Evolutionary conservation across 345 rosid species (phyloP).

Genomic region (Lepidium sativum): DNA sequence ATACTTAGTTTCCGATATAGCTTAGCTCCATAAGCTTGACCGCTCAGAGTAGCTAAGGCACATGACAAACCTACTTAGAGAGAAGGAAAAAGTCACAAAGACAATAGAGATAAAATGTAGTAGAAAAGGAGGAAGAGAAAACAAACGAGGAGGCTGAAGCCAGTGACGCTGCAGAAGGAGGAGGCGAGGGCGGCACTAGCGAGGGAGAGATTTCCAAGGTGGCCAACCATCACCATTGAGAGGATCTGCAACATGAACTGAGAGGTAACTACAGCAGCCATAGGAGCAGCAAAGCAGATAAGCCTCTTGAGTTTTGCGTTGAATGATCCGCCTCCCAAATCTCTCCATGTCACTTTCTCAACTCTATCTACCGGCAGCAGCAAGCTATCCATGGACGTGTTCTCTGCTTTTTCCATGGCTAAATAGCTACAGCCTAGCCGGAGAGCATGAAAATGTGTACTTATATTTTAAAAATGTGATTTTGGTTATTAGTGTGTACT

Average conservation of each 20-base stretch:
- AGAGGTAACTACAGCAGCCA: slow-evolving; percentile 54
- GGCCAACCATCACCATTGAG: slow-evolving; percentile 29
- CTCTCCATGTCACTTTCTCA: slow-evolving; percentile 18
- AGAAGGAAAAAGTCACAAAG: not conserved
- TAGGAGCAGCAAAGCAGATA: slow-evolving; percentile 51
- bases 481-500: not conserved
- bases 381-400: slow-evolving; percentile 6
- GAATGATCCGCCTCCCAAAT: slow-evolving; percentile 15
- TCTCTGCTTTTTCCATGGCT: slow-evolving; percentile 20
- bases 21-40: slow-evolving; percentile 79
- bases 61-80: slow-evolving; percentile 64
- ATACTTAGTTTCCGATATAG: slow-evolving; percentile 43
- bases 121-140: not conserved
- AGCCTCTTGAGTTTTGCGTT: slow-evolving; percentile 40
- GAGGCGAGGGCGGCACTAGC: slow-evolving; percentile 66
- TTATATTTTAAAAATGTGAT: not conserved
- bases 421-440: not conserved
- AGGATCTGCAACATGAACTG: slow-evolving; percentile 38
- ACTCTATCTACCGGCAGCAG: not conserved
- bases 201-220: slow-evolving; percentile 32
- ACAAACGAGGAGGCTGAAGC: slow-evolving; percentile 31
- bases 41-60: slow-evolving; percentile 69
- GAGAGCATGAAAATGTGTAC: not conserved
- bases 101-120: slow-evolving; percentile 23
- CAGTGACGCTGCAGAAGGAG: slow-evolving; percentile 39